Percentiles rank a stretch among this genome's conserved stretches.
Conservation (phyloP, 768 basidiomycete species). For the Mycena metata region DNA sequence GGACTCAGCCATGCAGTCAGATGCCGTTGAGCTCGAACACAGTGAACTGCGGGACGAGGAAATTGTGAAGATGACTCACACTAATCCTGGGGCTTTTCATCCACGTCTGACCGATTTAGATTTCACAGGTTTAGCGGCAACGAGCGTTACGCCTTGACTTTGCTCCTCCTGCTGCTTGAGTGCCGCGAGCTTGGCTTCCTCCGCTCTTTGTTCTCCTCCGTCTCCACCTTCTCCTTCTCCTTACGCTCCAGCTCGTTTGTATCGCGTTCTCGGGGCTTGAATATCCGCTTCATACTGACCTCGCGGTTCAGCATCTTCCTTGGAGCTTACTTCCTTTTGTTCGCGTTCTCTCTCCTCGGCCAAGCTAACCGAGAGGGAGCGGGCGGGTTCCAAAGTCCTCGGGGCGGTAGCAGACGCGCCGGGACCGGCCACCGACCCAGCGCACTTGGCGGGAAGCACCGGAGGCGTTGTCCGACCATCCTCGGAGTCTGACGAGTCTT, state of each 20-base stretch:
- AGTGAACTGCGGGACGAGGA: too few relatives aligned
- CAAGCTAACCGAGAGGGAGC: conserved; percentile 78
- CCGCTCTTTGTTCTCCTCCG: conserved; percentile 37
- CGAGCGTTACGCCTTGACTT: conserved; percentile 57
- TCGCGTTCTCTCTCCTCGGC: conserved; percentile 62
- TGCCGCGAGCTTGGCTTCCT: conserved; percentile 45
- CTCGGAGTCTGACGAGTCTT: conserved; percentile 51
- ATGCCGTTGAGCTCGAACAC: too few relatives aligned
- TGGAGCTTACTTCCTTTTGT: conserved; percentile 54
- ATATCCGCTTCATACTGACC: conserved; percentile 82
- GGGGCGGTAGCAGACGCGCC: conserved; percentile 27
- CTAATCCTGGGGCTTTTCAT: too few relatives aligned
- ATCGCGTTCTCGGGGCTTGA: conserved; percentile 61
- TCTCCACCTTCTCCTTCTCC: conserved; percentile 33
- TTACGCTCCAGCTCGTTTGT: conserved; percentile 38
- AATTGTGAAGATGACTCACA: too few relatives aligned
- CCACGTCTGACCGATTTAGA: conserved; percentile 28
- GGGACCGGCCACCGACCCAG: conserved; percentile 28
- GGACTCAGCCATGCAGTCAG: too few relatives aligned
- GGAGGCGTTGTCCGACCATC: conserved; percentile 37
- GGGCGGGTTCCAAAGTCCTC: conserved; percentile 41
- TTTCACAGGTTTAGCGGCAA: conserved; percentile 69
- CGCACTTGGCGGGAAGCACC: conserved; percentile 25
- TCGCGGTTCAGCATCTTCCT: conserved; percentile 75
- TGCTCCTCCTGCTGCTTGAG: conserved; percentile 35